Conservation (phyloP, 1,284 basidiomycete species). For the Stereum hirsutum region DNA sequence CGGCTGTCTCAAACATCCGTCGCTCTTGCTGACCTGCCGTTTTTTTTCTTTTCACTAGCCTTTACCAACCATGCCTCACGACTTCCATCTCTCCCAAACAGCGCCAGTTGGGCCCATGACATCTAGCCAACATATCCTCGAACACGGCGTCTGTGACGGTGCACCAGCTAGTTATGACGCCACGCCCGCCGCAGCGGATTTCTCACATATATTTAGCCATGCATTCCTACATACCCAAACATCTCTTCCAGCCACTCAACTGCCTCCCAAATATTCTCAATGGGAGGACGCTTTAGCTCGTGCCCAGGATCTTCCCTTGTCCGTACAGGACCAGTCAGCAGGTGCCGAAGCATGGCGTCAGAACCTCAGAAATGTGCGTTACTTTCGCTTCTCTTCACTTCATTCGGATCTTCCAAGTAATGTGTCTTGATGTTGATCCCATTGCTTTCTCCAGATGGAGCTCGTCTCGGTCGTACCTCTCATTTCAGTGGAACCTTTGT, state of each 20-base stretch:
- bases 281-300: constrained; percentile 31
- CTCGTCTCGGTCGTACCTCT: constrained; percentile 12
- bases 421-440: background rate
- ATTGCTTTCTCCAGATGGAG: background rate
- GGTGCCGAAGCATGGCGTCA: constrained; percentile 24
- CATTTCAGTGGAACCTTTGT: constrained; percentile 17
- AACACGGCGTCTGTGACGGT: no score
- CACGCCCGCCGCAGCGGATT: background rate
- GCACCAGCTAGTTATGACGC: constrained; percentile 16
- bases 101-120: constrained; percentile 9
- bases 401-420: background rate
- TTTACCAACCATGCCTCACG: background rate
- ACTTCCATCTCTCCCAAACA: background rate
- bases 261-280: constrained; percentile 24
- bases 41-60: background rate
- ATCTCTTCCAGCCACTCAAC: constrained; percentile 28
- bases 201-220: constrained; percentile 6
- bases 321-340: constrained; percentile 16
- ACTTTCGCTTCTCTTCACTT: background rate
- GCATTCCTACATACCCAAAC: constrained; percentile 41
- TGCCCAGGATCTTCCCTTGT: constrained; percentile 17
- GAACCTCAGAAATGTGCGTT: constrained; percentile 23
- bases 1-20: no score
- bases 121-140: constrained; percentile 5
- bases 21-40: background rate